These are phyloP conservation scores for Boletus eberwhitei DNA, from an alignment of 768 basidiomycete genomes.

Conservation along the genomic window DNA sequence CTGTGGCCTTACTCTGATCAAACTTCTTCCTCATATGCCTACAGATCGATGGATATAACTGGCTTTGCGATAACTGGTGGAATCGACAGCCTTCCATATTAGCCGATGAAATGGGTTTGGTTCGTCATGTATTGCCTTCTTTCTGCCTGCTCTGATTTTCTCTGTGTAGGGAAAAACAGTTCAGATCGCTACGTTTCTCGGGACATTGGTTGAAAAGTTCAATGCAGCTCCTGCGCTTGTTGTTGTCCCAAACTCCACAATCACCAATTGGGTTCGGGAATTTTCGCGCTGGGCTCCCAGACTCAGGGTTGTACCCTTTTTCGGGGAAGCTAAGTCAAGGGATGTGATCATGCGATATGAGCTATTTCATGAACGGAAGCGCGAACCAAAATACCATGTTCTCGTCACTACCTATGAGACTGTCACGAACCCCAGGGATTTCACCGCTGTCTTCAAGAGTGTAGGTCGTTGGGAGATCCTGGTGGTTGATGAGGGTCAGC, in stretches of 20 bases:
- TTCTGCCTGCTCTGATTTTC: constrained; percentile 5
- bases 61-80: constrained; percentile 89
- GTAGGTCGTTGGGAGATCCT: constrained; percentile 93
- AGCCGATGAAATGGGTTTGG: constrained; percentile 97
- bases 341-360: constrained; percentile 82
- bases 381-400: constrained; percentile 76
- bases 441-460: constrained; percentile 68
- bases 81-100: constrained; percentile 80
- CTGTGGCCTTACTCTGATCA: constrained; percentile 17
- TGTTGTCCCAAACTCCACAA: constrained; percentile 94
- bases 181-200: constrained; percentile 84
- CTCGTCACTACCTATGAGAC: constrained; percentile 92
- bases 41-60: constrained; percentile 78
- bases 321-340: constrained; percentile 75
- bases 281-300: constrained; percentile 73
- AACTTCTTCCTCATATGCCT: constrained; percentile 4
- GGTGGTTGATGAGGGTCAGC: constrained; percentile 90
- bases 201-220: constrained; percentile 52
- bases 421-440: constrained; percentile 67
- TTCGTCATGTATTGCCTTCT: constrained; percentile 30
- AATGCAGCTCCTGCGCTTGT: constrained; percentile 78
- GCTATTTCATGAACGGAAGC: constrained; percentile 57
- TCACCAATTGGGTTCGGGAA: constrained; percentile 94
- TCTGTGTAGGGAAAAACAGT: constrained; percentile 78
- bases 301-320: constrained; percentile 78